A percentile compares a stretch with the other conserved stretches of the same genome.
These are phyloP conservation scores for Penicillium sp. DNA, from an alignment of 2,329 filamentous ascomycete genomes.

Conservation along the genomic window DNA sequence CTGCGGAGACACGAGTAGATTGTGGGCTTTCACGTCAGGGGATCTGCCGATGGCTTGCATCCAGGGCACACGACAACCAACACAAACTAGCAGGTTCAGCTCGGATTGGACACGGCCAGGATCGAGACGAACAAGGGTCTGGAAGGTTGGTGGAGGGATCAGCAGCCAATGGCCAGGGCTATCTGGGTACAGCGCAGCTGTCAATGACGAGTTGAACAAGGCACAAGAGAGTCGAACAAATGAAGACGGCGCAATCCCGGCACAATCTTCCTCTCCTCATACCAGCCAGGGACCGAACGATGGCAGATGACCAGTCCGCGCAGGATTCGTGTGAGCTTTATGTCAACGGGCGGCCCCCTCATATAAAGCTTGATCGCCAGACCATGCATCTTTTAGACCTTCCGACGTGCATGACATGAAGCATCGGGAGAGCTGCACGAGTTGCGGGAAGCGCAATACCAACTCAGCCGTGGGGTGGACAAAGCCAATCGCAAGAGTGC, in stretches of 20 bases:
- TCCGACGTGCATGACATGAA: conserved; percentile 12
- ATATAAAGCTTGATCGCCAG: conserved; percentile 28
- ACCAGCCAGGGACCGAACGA: not conserved
- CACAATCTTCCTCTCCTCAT: not conserved
- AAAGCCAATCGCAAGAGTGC: conserved; percentile 15
- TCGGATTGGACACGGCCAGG: conserved; percentile 19
- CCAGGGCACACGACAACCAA: conserved; percentile 11
- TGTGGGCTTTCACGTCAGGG: conserved; percentile 8
- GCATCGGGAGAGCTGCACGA: conserved; percentile 12
- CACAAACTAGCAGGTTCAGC: conserved; percentile 3
- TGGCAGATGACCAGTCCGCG: not conserved
- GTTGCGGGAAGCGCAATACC: not conserved
- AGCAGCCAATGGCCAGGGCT: conserved; percentile 13
- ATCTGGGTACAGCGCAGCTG: conserved; percentile 1
- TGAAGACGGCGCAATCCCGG: not conserved
- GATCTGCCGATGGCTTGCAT: conserved; percentile 14
- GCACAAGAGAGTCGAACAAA: not conserved
- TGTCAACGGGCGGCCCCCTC: conserved; percentile 19
- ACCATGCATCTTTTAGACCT: conserved; percentile 1
- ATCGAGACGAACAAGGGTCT: conserved; percentile 18
- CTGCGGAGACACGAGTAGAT: not conserved
- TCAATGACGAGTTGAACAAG: conserved; percentile 1
- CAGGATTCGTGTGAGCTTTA: conserved; percentile 4
- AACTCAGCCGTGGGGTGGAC: conserved; percentile 1
- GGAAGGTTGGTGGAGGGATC: conserved; percentile 8